Evolutionary conservation across 2,329 filamentous ascomycete species (phyloP).

Genomic region (Pochonia chlamydosporia): DNA sequence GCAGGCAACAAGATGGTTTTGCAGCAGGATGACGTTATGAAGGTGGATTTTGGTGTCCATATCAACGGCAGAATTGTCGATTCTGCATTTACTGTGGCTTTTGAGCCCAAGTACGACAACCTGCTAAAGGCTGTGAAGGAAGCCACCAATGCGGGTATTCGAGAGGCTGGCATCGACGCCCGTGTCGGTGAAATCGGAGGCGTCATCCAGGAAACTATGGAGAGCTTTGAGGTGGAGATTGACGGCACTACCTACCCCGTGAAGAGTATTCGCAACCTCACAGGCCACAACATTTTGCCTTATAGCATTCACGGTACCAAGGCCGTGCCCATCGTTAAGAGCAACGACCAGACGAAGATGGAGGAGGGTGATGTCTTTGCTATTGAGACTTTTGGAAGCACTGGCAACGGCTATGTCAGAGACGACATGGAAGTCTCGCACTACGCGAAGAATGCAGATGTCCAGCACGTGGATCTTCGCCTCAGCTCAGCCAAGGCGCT

Average conservation of each 20-base stretch:
- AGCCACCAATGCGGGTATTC: constrained; percentile 77
- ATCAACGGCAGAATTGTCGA: constrained; percentile 77
- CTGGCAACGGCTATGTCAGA: constrained; percentile 78
- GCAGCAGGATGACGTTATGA: constrained; percentile 70
- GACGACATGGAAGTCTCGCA: constrained; percentile 90
- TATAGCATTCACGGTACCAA: constrained; percentile 91
- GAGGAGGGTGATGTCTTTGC: constrained; percentile 94
- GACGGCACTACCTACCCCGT: constrained; percentile 72
- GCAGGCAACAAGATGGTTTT: constrained; percentile 76
- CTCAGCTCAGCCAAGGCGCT: constrained; percentile 79
- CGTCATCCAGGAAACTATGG: constrained; percentile 85
- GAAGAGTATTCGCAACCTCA: constrained; percentile 82
- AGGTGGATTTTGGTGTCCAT: constrained; percentile 78
- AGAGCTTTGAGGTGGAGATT: constrained; percentile 84
- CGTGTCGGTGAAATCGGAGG: constrained; percentile 81
- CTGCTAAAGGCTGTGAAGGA: constrained; percentile 67
- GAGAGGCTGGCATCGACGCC: constrained; percentile 84
- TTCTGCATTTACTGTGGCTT: constrained; percentile 73
- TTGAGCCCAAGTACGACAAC: constrained; percentile 69
- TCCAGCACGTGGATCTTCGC: constrained; percentile 68
- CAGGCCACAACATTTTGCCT: constrained; percentile 82
- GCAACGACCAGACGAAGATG: constrained; percentile 87
- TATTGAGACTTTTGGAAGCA: constrained; percentile 93
- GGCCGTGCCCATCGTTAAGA: constrained; percentile 90
- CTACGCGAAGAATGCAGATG: constrained; percentile 72